Evolutionary conservation across 2,329 filamentous ascomycete genomes (phyloP).

Genomic region (Apiospora koreana): DNA sequence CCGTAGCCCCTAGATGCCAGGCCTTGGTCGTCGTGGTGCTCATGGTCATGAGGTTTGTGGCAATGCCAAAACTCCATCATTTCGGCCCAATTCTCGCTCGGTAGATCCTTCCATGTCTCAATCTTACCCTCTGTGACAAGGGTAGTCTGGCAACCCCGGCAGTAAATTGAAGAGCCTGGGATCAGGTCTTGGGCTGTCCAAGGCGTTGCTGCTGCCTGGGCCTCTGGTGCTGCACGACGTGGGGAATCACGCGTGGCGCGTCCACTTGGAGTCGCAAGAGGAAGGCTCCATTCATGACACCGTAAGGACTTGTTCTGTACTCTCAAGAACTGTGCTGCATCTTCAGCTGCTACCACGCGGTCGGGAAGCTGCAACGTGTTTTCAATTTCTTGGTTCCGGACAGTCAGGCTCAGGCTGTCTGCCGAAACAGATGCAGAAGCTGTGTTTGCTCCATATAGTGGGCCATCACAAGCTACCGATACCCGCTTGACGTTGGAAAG

Average conservation of each 20-base stretch:
- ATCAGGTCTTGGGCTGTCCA: conserved; percentile 58
- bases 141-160: conserved; percentile 39
- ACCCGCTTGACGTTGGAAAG: conserved; percentile 66
- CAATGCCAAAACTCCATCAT: conserved; percentile 99
- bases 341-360: conserved; percentile 33
- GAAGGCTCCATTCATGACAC: conserved; percentile 56
- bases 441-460: conserved; percentile 41
- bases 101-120: conserved; percentile 82
- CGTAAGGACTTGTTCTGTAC: conserved; percentile 8
- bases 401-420: conserved; percentile 45
- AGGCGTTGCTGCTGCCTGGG: conserved; percentile 41
- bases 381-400: conserved; percentile 47
- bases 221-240: conserved; percentile 24
- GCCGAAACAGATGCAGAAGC: conserved; percentile 46
- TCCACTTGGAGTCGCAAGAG: conserved; percentile 29
- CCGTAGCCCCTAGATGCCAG: conserved; percentile 75
- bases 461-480: conserved; percentile 56
- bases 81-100: conserved; percentile 97
- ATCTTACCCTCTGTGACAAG: conserved; percentile 43
- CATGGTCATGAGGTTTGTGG: conserved; percentile 78
- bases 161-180: conserved; percentile 40
- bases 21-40: conserved; percentile 45
- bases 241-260: conserved; percentile 18
- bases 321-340: conserved; percentile 18
- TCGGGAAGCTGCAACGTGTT: conserved; percentile 44